These are phyloP conservation scores for Durusdinium trenchii DNA, from an alignment of 73 alveolate genomes.

Conservation along the genomic window DNA sequence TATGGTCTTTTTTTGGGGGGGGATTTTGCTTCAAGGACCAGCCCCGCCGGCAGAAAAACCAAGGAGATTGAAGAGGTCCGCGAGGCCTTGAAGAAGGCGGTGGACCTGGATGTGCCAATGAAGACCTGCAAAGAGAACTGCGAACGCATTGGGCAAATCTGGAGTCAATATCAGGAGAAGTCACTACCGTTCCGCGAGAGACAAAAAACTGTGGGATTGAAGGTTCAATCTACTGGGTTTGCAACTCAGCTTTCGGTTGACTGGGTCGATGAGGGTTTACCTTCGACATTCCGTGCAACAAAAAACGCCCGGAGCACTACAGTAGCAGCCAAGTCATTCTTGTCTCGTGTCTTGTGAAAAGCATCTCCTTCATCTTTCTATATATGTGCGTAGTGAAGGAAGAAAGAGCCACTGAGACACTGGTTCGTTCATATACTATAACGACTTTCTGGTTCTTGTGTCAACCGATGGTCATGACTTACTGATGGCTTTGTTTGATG, in stretches of 20 bases:
- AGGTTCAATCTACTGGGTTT: neutral
- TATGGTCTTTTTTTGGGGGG: neutral
- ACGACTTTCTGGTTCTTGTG: too few relatives aligned
- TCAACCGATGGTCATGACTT: too few relatives aligned
- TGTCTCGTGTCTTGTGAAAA: too few relatives aligned
- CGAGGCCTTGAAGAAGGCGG: conserved; percentile 37
- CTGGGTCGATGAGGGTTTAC: neutral
- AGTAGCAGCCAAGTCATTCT: too few relatives aligned
- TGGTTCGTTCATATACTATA: too few relatives aligned
- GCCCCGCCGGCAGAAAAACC: too few relatives aligned
- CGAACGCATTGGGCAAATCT: conserved; percentile 88
- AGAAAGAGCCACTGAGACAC: too few relatives aligned
- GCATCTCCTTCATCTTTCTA: too few relatives aligned
- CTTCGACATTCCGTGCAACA: neutral
- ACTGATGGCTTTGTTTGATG: too few relatives aligned
- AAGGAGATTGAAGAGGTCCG: conserved; percentile 68
- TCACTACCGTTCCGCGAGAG: neutral
- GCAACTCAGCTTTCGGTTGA: neutral
- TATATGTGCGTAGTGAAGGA: too few relatives aligned
- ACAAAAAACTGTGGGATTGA: neutral
- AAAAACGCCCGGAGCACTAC: too few relatives aligned
- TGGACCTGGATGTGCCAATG: conserved; percentile 42
- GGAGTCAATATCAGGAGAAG: conserved; percentile 81
- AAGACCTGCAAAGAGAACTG: conserved; percentile 43
- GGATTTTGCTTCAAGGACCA: neutral